These are phyloP conservation scores for Ganoderma leucocontextum DNA, from an alignment of 1,284 basidiomycete genomes.

Conservation along the genomic window DNA sequence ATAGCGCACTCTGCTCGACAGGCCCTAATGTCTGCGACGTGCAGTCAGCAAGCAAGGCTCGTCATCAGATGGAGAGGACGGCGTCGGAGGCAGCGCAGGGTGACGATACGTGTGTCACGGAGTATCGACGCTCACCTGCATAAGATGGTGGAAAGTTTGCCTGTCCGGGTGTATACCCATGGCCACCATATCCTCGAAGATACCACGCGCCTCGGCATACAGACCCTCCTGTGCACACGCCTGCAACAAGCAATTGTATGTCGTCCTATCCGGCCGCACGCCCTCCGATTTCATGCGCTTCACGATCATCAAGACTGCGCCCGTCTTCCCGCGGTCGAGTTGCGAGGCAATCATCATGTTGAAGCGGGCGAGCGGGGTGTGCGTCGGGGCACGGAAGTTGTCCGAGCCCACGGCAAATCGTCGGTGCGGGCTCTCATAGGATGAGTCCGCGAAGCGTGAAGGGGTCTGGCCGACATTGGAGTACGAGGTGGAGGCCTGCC, in stretches of 20 bases:
- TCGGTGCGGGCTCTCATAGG: slow-evolving; percentile 1
- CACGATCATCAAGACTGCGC: slow-evolving; percentile 36
- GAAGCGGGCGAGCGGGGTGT: slow-evolving; percentile 28
- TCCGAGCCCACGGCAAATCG: slow-evolving; percentile 21
- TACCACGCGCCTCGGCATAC: slow-evolving; percentile 67
- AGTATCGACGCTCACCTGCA: slow-evolving; percentile 55
- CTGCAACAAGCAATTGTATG: slow-evolving; percentile 65
- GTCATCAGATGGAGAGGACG: not conserved
- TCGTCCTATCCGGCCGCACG: slow-evolving; percentile 57
- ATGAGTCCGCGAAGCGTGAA: not conserved
- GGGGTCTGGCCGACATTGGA: not conserved
- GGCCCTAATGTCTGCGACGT: slow-evolving; percentile 13
- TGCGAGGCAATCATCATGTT: slow-evolving; percentile 32
- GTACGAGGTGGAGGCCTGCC: slow-evolving; percentile 32
- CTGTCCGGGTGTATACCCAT: slow-evolving; percentile 63
- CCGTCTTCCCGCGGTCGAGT: slow-evolving; percentile 18
- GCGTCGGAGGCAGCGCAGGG: not conserved
- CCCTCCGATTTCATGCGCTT: slow-evolving; percentile 63
- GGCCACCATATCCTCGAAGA: slow-evolving; percentile 76
- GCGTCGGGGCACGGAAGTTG: slow-evolving; percentile 17
- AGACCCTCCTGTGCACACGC: slow-evolving; percentile 52
- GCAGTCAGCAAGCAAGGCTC: not conserved
- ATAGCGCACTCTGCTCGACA: slow-evolving; percentile 34
- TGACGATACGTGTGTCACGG: not conserved
- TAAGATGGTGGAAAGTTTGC: slow-evolving; percentile 68